phyloP scores from a whole-genome alignment of 306 rosid species.

The Vigna hirtella region DNA sequence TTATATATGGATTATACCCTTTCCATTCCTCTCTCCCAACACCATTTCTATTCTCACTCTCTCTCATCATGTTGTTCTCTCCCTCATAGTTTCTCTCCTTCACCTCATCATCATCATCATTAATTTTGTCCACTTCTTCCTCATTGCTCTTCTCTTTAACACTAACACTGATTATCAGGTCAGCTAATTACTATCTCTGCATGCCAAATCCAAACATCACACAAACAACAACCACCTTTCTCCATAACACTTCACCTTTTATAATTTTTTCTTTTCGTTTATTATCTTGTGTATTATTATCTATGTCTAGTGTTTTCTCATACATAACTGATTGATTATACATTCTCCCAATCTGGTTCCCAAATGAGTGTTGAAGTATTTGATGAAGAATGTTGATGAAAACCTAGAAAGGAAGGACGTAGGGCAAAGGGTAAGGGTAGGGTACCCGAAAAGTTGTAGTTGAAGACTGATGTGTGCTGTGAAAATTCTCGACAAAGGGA shows the following conservation, averaged over 20 bases:
- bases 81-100: slow-evolving; percentile 47
- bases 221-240: neutral
- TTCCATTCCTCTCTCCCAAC: slow-evolving; percentile 35
- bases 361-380: neutral
- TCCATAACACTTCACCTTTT: no score
- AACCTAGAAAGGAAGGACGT: neutral
- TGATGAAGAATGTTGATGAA: no score
- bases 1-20: slow-evolving; percentile 47
- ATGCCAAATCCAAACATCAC: slow-evolving; percentile 8
- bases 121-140: slow-evolving; percentile 31
- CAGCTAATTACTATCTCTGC: neutral
- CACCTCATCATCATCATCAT: slow-evolving; percentile 38
- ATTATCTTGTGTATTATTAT: neutral
- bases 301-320: neutral
- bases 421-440: slow-evolving; percentile 9
- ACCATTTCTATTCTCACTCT: slow-evolving; percentile 41
- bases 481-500: slow-evolving; percentile 81
- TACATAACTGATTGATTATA: neutral
- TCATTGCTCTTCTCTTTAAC: slow-evolving; percentile 27
- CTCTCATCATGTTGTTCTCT: slow-evolving; percentile 40
- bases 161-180: slow-evolving; percentile 28
- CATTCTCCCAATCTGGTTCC: neutral
- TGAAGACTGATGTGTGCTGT: slow-evolving; percentile 45
- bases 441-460: neutral
- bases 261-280: neutral